These are phyloP conservation scores for Arabidopsis lyrata DNA, from an alignment of 441 rosid species.

Conservation along the genomic window DNA sequence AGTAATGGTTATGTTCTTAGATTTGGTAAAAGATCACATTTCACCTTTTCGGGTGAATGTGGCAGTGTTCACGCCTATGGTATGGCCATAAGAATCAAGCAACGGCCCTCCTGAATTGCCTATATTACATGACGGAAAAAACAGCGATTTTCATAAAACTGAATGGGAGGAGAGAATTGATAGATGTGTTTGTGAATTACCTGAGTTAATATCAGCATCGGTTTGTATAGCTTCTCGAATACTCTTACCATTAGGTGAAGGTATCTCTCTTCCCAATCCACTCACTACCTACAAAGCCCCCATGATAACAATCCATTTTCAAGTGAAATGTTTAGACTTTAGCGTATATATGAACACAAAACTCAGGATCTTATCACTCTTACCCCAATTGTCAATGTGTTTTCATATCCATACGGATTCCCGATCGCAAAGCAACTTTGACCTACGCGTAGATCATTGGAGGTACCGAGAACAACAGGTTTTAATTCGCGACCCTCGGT, in stretches of 20 bases:
- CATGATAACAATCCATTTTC: background rate
- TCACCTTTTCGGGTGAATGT: constrained; percentile 88
- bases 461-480: constrained; percentile 76
- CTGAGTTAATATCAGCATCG: constrained; percentile 84
- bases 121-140: constrained; percentile 21
- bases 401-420: constrained; percentile 89
- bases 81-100: constrained; percentile 79
- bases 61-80: constrained; percentile 89
- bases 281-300: constrained; percentile 66
- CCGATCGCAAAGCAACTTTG: constrained; percentile 92
- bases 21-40: background rate
- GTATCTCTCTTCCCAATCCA: constrained; percentile 82
- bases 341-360: background rate
- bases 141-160: background rate
- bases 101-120: constrained; percentile 91
- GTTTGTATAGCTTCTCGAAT: constrained; percentile 86
- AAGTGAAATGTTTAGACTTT: background rate
- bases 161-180: background rate
- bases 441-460: constrained; percentile 74
- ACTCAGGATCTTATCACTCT: constrained; percentile 20
- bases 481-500: constrained; percentile 66
- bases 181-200: constrained; percentile 36
- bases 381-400: constrained; percentile 95
- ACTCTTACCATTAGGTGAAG: constrained; percentile 78
- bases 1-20: background rate